Evolutionary conservation across 2,329 filamentous ascomycete species (phyloP), one percentile per base, ranked within the genome.

Genomic region (Monosporascus sp.): DNA sequence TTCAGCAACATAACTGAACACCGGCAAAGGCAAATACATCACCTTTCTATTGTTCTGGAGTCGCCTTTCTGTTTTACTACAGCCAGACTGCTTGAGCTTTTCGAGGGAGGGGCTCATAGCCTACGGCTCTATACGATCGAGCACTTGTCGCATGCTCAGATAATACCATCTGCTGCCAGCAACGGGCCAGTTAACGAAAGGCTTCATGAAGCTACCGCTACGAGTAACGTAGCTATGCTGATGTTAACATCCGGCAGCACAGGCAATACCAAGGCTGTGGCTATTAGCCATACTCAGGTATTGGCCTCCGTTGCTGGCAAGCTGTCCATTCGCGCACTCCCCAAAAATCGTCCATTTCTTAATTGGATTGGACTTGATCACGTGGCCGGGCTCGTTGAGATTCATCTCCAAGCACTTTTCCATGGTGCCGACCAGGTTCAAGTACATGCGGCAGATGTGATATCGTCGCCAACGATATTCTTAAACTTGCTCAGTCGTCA

Each of bases 201-300:
- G 24, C 24, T 26, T 26, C 24, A 26, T 26, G 24, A 6, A 26
- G 24, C 24, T 26, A 26, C 24, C 24, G 24, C 24, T 26, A 26
- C 5, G 24, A 26, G 24, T 26, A 26, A 26, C 24, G 24, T 26
- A 2, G 72, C 71, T 4, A 59, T 70, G 1, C 63, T 79, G 2
- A 78, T 81, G 75, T 65, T 82, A 4, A 82, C 79, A 1, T 81
- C 78, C 1, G 79, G 79, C 3, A 77, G 72, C 57, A 78, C 75
- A 18, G 78, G 78, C 2, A 71, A 74, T 49, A 67, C 75, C 4
- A 82, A 82, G 60, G 78, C 76, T 0, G 79, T 81, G 0, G 58
- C 55, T 1, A 65, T 81, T 1, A 68, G 63, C 0, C 73, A 79
- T 52, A 49, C 54, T 0, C 77, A 80, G 59, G 58, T 80, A 0